phyloP scores from a whole-genome alignment of 371 early-diverging fungal genomes.

The Synchytrium microbalum region DNA sequence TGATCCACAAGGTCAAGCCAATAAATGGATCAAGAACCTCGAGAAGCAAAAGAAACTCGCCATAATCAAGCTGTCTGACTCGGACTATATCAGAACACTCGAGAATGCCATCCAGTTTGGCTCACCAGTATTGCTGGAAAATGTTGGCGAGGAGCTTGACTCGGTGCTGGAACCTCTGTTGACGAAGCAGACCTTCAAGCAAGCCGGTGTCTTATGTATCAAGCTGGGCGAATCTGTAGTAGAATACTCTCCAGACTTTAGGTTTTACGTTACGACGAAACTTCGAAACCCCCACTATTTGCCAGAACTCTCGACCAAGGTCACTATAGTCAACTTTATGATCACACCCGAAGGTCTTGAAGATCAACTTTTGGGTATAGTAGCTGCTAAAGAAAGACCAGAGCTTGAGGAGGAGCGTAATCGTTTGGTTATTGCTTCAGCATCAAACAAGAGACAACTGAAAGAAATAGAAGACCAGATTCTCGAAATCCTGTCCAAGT shows the following conservation, averaged over 20 bases:
- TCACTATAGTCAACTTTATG: conserved; percentile 52
- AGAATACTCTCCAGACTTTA: conserved; percentile 45
- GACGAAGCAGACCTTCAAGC: conserved; percentile 45
- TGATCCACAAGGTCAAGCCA: conserved; percentile 51
- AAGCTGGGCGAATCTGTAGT: conserved; percentile 44
- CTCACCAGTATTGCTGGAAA: conserved; percentile 43
- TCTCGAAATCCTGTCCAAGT: conserved; percentile 40
- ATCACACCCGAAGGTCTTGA: conserved; percentile 51
- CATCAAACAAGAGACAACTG: conserved; percentile 46
- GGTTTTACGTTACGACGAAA: conserved; percentile 49
- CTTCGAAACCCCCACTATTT: conserved; percentile 50
- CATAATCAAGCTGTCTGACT: conserved; percentile 44
- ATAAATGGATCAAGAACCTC: conserved; percentile 53
- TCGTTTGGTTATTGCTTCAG: conserved; percentile 38
- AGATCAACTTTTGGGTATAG: conserved; percentile 49
- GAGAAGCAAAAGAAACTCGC: conserved; percentile 38
- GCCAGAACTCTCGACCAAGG: conserved; percentile 49
- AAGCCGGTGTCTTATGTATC: conserved; percentile 45
- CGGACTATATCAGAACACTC: conserved; percentile 40
- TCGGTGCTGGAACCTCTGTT: conserved; percentile 46
- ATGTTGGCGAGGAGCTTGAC: conserved; percentile 47
- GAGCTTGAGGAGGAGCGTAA: conserved; percentile 52
- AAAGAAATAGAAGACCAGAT: conserved; percentile 52
- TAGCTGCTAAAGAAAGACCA: conserved; percentile 46
- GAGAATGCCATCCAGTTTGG: conserved; percentile 52